Base-by-base conservation (phyloP, 2,329 filamentous ascomycete genomes). In the Colletotrichum ledebouriae region DNA sequence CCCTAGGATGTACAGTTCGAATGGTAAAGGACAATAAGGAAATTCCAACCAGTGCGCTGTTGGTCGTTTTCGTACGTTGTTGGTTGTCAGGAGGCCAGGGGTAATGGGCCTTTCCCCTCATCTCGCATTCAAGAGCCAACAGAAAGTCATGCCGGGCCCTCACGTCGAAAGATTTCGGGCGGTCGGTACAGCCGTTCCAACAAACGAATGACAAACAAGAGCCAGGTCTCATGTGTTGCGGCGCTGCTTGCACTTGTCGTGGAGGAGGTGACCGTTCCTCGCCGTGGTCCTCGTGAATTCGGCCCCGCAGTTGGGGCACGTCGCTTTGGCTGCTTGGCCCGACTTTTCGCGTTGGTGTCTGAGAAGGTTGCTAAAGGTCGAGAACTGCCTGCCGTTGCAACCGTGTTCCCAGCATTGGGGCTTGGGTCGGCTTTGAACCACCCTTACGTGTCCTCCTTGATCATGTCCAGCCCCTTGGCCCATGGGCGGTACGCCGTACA, bases 321-420 rank as follows among this genome's bases (percentile, higher is more conserved):
- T 90, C 3, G 94, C 93, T 81, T 98, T 98, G 34, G 92, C 86
- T 11, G 94, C 93, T 59, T 94, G 94, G 29, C 95, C 95, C 0
- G 93, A 97, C 79, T 97, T 98, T 80, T 98, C 95, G 49, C 95
- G 89, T 79, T 98, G 94, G 78, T 98, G 95, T 71, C 95, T 87
- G 42, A 98, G 84, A 3, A 98, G 87, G 77, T 98, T 98, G 86
- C 94, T 97, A 77, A 98, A 98, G 3, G 95, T 98, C 17, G 94
- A 97, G 76, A 98, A 98, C 75, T 97, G 93, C 34, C 94, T 90
- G 20, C 95, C 95, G 75, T 98, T 97, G 84, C 95, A 98, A 11
- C 94, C 95, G 76, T 98, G 95, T 70, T 98, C 95, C 93, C 93
- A 98, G 80, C 95, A 98, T 77, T 97, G 94, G 52, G 94, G 94